phyloP scores from a whole-genome alignment of 2,329 filamentous ascomycete genomes.

The Neofusicoccum kwambonambiense region DNA sequence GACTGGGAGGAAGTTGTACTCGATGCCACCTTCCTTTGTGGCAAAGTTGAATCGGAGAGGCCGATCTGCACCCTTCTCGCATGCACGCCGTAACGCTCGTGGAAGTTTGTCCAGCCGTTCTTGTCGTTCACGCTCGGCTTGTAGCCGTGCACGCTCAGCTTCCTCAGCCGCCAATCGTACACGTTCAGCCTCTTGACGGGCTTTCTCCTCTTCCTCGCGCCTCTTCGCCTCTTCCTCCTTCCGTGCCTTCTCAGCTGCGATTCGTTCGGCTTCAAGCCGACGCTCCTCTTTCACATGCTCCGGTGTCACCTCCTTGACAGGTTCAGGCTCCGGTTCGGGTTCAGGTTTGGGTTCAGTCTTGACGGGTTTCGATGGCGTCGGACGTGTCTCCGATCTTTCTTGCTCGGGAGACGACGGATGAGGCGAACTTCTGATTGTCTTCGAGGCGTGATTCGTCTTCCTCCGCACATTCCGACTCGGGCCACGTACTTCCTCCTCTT shows the following conservation, averaged over 20 bases:
- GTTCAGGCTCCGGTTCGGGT: slow-evolving; percentile 22
- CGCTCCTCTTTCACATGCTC: slow-evolving; percentile 12
- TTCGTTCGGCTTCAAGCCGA: slow-evolving; percentile 22
- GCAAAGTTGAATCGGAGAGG: slow-evolving; percentile 35
- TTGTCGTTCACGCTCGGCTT: slow-evolving; percentile 29
- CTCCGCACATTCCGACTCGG: slow-evolving; percentile 11
- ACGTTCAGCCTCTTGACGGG: slow-evolving; percentile 12
- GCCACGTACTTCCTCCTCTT: slow-evolving; percentile 36
- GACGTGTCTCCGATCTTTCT: background rate
- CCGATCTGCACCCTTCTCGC: slow-evolving; percentile 36
- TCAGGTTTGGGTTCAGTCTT: slow-evolving; percentile 10
- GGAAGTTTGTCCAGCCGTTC: slow-evolving; percentile 36
- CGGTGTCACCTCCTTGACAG: slow-evolving; percentile 14
- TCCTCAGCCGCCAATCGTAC: slow-evolving; percentile 12
- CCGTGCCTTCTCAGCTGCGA: slow-evolving; percentile 29
- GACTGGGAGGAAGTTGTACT: slow-evolving; percentile 38
- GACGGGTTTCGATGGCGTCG: background rate
- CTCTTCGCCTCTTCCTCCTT: slow-evolving; percentile 29
- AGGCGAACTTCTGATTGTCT: slow-evolving; percentile 14
- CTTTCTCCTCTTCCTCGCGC: slow-evolving; percentile 3
- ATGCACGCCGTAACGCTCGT: slow-evolving; percentile 36
- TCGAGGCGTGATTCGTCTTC: slow-evolving; percentile 8
- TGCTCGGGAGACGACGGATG: slow-evolving; percentile 15
- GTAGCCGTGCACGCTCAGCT: slow-evolving; percentile 27
- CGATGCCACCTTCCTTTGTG: slow-evolving; percentile 40